A percentile compares a stretch with the other conserved stretches of the same genome.
phyloP scores from a whole-genome alignment of 1,284 basidiomycete species.

The Apiotrichum sp. region DNA sequence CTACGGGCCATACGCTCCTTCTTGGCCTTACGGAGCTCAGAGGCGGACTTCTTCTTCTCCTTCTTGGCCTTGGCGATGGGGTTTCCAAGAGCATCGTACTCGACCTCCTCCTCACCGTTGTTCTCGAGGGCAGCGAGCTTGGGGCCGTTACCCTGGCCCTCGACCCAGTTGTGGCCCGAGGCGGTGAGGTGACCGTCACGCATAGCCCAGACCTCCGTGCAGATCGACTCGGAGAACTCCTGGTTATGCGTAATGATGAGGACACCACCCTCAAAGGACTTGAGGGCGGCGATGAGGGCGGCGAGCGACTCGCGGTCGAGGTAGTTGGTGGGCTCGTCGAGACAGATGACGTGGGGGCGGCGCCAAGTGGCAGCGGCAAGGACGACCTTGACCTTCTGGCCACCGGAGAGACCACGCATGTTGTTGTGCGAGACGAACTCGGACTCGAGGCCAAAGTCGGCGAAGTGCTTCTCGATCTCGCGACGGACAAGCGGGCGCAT shows the following conservation, averaged over 20 bases:
- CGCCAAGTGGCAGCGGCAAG: slow-evolving; percentile 98
- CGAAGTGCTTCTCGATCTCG: slow-evolving; percentile 97
- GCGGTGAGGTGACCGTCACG: slow-evolving; percentile 85
- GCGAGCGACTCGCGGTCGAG: slow-evolving; percentile 96
- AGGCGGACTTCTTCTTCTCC: slow-evolving; percentile 70
- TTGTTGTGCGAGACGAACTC: slow-evolving; percentile 87
- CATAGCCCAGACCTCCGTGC: slow-evolving; percentile 64
- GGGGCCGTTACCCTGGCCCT: slow-evolving; percentile 76
- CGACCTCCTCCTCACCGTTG: slow-evolving; percentile 65
- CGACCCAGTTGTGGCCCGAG: slow-evolving; percentile 94
- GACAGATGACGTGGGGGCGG: slow-evolving; percentile 91
- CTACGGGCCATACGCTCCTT: slow-evolving; percentile 90
- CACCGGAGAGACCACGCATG: slow-evolving; percentile 96
- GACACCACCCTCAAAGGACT: slow-evolving; percentile 95
- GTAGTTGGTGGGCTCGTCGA: slow-evolving; percentile 95
- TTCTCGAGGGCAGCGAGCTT: slow-evolving; percentile 69
- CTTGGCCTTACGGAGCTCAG: slow-evolving; percentile 81
- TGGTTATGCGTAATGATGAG: slow-evolving; percentile 95
- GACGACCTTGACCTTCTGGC: slow-evolving; percentile 92
- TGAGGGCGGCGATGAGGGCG: slow-evolving; percentile 90
- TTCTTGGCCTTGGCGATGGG: slow-evolving; percentile 78
- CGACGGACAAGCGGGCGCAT: slow-evolving; percentile 93
- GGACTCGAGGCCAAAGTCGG: slow-evolving; percentile 81
- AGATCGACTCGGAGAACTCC: slow-evolving; percentile 95
- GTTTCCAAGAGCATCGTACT: slow-evolving; percentile 94